Evolutionary conservation across 2,329 filamentous ascomycete species (phyloP), one percentile per base, ranked within the genome.

Genomic region (Diaporthe vaccinii): DNA sequence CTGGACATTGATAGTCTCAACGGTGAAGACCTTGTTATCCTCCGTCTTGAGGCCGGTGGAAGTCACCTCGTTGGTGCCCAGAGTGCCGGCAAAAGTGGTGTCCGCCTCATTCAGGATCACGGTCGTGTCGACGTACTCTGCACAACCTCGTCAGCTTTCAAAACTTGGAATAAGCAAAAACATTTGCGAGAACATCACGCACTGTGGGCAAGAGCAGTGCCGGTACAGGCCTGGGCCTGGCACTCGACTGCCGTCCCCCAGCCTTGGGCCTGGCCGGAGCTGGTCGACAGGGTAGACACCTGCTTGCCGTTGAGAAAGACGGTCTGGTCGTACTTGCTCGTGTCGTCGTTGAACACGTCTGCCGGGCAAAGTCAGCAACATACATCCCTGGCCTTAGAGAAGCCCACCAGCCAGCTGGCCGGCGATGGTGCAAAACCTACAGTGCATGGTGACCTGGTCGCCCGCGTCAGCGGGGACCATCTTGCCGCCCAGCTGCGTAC

Each of bases 271-370:
- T 72, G 55, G 22, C 68, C 68, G 25, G 68, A 72, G 36, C 53
- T 59, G 34, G 68, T 57, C 10, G 68, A 72, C 20, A 57, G 41
- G 36, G 39, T 72, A 8, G 68, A 58, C 9, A 72, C 51, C 51
- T 44, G 34, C 55, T 59, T 44, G 68, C 68, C 68, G 28, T 72
- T 57, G 14, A 72, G 39, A 7, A 3, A 44, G 68, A 72, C 68
- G 15, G 68, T 72, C 68, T 72, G 68, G 53, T 72, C 68, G 34
- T 72, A 72, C 25, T 72, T 15, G 41, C 51, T 57, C 22, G 68
- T 72, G n/a, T 39, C 49, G 39, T 72, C 68, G n/a, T 72, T 72
- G 51, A 57, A 72, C 15, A 72, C 68, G 41, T 72, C 68, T 72
- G 25, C 14, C 28, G 20, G 36, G 2, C 10, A 39, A 39, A 25